Percentiles rank a stretch among this genome's conserved stretches.
Conservation (phyloP, 495 filamentous ascomycete species). For the Penicillium arizonense region DNA sequence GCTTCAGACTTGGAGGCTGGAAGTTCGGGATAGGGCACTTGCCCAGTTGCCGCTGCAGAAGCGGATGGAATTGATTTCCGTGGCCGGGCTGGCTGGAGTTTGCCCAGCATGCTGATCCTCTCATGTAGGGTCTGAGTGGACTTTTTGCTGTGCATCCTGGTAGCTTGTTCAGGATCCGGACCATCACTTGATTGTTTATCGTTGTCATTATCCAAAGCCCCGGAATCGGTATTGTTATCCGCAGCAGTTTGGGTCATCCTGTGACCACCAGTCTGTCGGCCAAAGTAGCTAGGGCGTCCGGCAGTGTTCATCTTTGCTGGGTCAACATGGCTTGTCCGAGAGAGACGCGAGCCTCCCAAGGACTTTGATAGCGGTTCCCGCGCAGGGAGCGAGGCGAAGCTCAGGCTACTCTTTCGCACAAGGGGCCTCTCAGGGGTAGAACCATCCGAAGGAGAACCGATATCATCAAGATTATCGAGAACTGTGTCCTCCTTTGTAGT, state of each 20-base stretch:
- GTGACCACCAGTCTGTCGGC: constrained; percentile 45
- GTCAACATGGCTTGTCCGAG: constrained; percentile 79
- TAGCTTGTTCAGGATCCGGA: constrained; percentile 33
- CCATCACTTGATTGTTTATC: constrained; percentile 41
- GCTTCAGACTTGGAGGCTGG: constrained; percentile 39
- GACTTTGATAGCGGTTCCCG: constrained; percentile 84
- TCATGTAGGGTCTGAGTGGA: constrained; percentile 90
- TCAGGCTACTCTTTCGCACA: constrained; percentile 88
- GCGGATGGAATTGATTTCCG: constrained; percentile 68
- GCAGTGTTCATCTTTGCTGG: constrained; percentile 47
- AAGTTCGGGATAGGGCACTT: constrained; percentile 57
- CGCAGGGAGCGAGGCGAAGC: constrained; percentile 87
- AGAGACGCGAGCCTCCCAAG: constrained; percentile 67
- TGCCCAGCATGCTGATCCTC: constrained; percentile 88
- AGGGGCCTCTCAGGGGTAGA: constrained; percentile 61
- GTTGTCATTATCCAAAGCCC: constrained; percentile 60
- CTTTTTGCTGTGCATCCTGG: constrained; percentile 74
- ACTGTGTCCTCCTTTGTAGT: constrained; percentile 46
- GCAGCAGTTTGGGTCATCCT: constrained; percentile 29
- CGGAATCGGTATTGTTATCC: constrained; percentile 44
- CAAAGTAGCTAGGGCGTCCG: constrained; percentile 56
- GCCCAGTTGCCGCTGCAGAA: constrained; percentile 31
- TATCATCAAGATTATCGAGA: constrained; percentile 53
- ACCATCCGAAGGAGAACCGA: constrained; percentile 58
- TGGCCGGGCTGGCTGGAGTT: constrained; percentile 66